Base-by-base conservation (phyloP, 805 yeast species). In the Komagataella mondaviorum region DNA sequence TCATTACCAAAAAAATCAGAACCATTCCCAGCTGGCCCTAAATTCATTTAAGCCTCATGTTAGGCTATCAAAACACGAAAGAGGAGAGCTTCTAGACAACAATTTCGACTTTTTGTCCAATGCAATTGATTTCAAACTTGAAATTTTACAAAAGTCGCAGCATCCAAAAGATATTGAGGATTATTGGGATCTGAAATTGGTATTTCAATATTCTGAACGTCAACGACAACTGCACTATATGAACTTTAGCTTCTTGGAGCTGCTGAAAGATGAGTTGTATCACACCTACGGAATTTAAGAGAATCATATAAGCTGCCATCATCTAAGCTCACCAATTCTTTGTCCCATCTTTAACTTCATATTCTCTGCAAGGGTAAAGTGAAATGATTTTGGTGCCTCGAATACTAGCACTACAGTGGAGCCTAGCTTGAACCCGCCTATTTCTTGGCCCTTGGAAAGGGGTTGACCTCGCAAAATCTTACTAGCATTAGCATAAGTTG, bases 391-490 rank as follows among this genome's bases (percentile, higher is more conserved):
- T 23, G 99, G 99, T 1, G 97, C 99, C 69, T 93, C 99, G 67
- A 93, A 93, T 20, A 91, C 95, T 56, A 93, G 72, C 16, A 93
- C 99, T n/a, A 93, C 93, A 0, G 99, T 93, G 24, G 95, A 85
- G 0, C 99, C 99, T 51, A 93, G 73, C 71, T 86, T 86, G 69
- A 93, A 93, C 0, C 99, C 99, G 46, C 99, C 99, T 76, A 93
- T 85, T 67, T 93, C 96, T 60, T 88, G 86, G 45, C 99, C 99
- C 67, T 87, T 88, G 18, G 78, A 71, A 49, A 93, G 75, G 2
- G 99, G 99, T 61, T 78, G 79, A 6, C 99, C 99, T 6, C 90
- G 86, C 46, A 90, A 70, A 4, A 83, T 56, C 49, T 77, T 71
- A 52, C 90, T 82, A 3, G 96, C 96, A 51, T 81, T 81, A 22